Conservation (phyloP, 1,284 basidiomycete genomes). For the Rhodotorula sp. region DNA sequence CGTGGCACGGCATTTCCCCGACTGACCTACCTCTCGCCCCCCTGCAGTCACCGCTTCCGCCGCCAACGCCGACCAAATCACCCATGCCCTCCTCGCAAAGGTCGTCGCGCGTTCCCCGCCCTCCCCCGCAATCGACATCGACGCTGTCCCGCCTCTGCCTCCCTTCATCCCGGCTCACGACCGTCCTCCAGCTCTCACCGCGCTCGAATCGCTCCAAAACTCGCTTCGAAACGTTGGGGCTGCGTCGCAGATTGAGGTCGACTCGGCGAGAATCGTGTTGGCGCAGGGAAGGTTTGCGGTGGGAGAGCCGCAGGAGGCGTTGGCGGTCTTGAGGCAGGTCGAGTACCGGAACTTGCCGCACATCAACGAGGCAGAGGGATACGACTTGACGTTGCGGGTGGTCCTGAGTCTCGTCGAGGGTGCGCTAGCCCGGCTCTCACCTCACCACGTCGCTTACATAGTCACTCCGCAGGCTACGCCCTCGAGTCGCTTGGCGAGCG, state of each 20-base stretch:
- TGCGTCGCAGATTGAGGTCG: background rate
- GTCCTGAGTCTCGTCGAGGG: conserved; percentile 17
- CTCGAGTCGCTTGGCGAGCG: conserved; percentile 4
- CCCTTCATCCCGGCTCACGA: background rate
- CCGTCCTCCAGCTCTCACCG: background rate
- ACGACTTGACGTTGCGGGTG: conserved; percentile 33
- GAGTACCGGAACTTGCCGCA: background rate
- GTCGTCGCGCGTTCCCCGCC: background rate
- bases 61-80: conserved; percentile 11
- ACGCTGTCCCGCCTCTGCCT: conserved; percentile 1
- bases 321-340: background rate
- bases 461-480: conserved; percentile 11
- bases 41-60: conserved; percentile 20
- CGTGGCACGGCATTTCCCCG: background rate
- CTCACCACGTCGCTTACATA: background rate
- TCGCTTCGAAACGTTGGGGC: background rate
- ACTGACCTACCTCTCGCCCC: too few species aligned
- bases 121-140: background rate
- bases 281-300: conserved; percentile 14
- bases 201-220: conserved; percentile 10
- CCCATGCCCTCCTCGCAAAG: conserved; percentile 11
- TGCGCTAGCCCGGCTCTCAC: background rate
- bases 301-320: conserved; percentile 7
- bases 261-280: conserved; percentile 24
- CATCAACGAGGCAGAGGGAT: conserved; percentile 12